phyloP scores from a whole-genome alignment of 208 protist species.

The Trypanosomatidae sp. region DNA sequence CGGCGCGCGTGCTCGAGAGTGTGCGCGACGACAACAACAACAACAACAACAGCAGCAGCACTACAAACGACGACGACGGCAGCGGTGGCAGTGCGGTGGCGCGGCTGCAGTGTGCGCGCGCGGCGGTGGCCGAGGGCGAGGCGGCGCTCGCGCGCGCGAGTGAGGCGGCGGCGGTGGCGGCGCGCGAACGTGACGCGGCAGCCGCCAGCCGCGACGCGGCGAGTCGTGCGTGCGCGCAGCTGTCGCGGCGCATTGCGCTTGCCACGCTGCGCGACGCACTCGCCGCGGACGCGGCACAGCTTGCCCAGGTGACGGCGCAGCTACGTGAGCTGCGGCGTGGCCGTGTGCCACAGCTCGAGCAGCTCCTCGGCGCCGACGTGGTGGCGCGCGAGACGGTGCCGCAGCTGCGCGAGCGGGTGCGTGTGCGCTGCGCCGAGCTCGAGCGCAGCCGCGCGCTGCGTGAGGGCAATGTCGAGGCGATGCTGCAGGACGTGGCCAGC shows the following conservation, averaged over 20 bases:
- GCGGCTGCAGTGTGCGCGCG: constrained; percentile 2
- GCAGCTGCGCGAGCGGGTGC: constrained; percentile 51
- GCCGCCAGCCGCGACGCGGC: constrained; percentile 25
- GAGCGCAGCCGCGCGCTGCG: constrained; percentile 51
- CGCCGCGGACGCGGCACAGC: constrained; percentile 24
- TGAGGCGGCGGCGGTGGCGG: too few relatives aligned
- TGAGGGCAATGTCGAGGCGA: constrained; percentile 70
- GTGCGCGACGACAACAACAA: constrained; percentile 15
- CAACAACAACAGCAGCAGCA: constrained; percentile 19
- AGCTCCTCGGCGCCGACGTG: constrained; percentile 44
- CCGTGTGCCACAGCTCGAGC: constrained; percentile 16
- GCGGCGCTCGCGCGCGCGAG: constrained; percentile 10
- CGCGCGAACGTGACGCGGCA: constrained; percentile 13
- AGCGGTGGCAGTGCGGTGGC: not conserved
- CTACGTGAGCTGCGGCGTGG: constrained; percentile 29
- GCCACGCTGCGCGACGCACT: constrained; percentile 22
- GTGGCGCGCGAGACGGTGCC: constrained; percentile 20
- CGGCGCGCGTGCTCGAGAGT: constrained; percentile 12
- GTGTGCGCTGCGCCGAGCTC: constrained; percentile 39
- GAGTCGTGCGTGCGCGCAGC: too few relatives aligned
- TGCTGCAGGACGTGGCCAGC: constrained; percentile 41
- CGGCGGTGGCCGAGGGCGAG: constrained; percentile 25
- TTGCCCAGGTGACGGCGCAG: constrained; percentile 16
- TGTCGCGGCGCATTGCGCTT: too few relatives aligned
- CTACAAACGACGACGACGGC: too few relatives aligned